Evolutionary conservation across 176 grass and related monocot species (phyloP), one percentile per base, ranked within the genome.

Genomic region (Aegilops sharonensis): DNA sequence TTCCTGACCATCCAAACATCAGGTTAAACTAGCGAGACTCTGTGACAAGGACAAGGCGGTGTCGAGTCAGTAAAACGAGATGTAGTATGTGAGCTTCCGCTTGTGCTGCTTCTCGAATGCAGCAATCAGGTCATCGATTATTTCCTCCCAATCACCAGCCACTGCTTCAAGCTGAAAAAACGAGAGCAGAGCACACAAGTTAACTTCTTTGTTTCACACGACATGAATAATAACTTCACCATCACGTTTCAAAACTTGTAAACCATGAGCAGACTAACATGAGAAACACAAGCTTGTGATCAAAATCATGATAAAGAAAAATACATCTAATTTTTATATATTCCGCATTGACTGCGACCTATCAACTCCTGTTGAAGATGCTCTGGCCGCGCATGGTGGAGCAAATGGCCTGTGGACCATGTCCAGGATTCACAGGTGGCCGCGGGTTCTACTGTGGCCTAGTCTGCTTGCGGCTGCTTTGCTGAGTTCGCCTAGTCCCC

Each of bases 91-190:
- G 25, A 91, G 81, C 69, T 75, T 87, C 81, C 81, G 60, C 62
- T 87, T 87, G 81, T 91, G 80, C 68, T 87, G 89, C 67, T 80
- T 87, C 85, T 89, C 85, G n/a, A 91, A 91, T 61, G 36, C 21
- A 60, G n/a, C 68, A 75, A 91, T 59, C 80, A 91, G 57, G 75
- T 87, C 85, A 84, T 91, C 89, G 9, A 84, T 87, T n/a, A 84
- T 87, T 74, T 84, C 81, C 68, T 91, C 89, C 89, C 85, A 84
- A 74, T 75, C 85, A 50, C 69, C 68, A 48, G 75, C 81, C 63
- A 78, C 52, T 60, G 35, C 85, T 87, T 84, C 75, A 68, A 87
- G 76, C 89, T 91, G 89, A 21, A 80, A 79, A 25, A 21, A 80
- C 15, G 50, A 7, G 50, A 54, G 15, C 50, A 45, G 18, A 6